Evolutionary conservation across 2,329 filamentous ascomycete species (phyloP).

Genomic region (Trichoderma aggressivum): DNA sequence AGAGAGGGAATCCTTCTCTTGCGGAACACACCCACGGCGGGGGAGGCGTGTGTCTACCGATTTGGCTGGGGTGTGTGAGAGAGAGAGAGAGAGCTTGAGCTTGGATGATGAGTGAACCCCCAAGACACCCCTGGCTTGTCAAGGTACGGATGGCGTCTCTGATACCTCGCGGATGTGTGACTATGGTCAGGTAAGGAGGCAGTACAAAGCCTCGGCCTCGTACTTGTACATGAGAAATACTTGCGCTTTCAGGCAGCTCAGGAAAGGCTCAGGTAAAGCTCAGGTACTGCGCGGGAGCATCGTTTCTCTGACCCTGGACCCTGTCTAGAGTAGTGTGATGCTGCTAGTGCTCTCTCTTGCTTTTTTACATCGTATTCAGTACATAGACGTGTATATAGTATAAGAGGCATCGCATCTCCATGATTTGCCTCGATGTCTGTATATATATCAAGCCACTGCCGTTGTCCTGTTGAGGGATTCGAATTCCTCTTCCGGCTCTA

Average conservation of each 20-base stretch:
- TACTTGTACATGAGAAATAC: not conserved
- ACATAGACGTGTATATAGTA: not conserved
- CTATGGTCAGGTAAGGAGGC: not conserved
- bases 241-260: not conserved
- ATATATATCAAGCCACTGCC: not conserved
- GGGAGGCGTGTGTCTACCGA: not conserved
- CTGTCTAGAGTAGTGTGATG: not conserved
- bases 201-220: not conserved
- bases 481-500: not conserved
- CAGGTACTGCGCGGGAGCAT: not conserved
- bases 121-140: not conserved
- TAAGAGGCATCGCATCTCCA: slow-evolving; percentile 10
- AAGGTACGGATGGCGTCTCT: not conserved
- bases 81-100: not conserved
- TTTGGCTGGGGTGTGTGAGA: not conserved
- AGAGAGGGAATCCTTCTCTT: not conserved
- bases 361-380: not conserved
- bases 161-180: not conserved
- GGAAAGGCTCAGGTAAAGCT: not conserved
- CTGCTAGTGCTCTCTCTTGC: not conserved
- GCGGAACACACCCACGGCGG: not conserved
- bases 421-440: not conserved
- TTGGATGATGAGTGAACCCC: not conserved
- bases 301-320: not conserved
- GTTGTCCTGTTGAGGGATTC: not conserved